A percentile compares a stretch with the other conserved stretches of the same genome.
phyloP scores from a whole-genome alignment of 2,329 filamentous ascomycete species.

The Apiospora phragmitis region DNA sequence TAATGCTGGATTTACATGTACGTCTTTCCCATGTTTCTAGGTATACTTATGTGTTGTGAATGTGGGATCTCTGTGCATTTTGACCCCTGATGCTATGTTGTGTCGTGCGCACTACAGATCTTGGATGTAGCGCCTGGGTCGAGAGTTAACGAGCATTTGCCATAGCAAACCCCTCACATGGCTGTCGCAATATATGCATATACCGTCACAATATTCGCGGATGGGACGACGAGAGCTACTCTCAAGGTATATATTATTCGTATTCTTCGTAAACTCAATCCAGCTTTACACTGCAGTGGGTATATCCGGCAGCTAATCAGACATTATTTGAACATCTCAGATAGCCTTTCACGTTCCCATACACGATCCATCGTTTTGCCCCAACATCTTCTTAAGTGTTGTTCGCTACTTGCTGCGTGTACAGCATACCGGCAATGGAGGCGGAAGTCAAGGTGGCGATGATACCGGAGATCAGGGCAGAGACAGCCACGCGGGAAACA shows the following conservation, averaged over 20 bases:
- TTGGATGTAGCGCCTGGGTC: not conserved
- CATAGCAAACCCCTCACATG: not conserved
- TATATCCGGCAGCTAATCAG: not conserved
- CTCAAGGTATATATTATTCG: not conserved
- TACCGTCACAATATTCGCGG: not conserved
- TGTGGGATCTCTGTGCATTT: no score
- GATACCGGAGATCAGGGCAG: conserved; percentile 75
- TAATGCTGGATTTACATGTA: not conserved
- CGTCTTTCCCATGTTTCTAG: not conserved
- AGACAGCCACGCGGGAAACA: conserved; percentile 73
- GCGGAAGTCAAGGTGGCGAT: conserved; percentile 79
- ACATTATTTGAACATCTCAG: not conserved
- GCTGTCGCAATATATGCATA: not conserved
- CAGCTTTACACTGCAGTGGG: not conserved
- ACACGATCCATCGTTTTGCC: not conserved
- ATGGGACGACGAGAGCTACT: not conserved
- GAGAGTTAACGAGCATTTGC: not conserved
- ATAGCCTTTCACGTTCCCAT: not conserved
- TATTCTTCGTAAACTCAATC: not conserved
- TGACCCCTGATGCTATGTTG: not conserved
- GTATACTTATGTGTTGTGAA: not conserved
- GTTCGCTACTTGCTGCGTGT: conserved; percentile 40
- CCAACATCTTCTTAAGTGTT: not conserved
- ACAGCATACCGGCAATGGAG: conserved; percentile 73
- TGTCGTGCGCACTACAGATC: not conserved